phyloP scores from a whole-genome alignment of 2,329 filamentous ascomycete species.

The Emergomyces africanus region DNA sequence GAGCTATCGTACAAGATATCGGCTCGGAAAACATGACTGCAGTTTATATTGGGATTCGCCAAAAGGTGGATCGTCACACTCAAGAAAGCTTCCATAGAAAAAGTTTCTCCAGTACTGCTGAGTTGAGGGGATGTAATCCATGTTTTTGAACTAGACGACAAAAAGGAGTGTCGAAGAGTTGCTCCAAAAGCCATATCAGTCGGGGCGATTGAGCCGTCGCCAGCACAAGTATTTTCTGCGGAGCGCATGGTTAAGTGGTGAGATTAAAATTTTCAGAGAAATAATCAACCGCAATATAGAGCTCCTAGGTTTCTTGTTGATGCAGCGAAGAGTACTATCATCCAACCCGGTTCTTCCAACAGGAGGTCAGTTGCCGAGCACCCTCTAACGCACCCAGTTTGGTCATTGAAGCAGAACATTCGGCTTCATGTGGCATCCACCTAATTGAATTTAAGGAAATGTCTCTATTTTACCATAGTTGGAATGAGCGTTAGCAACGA shows the following conservation, averaged over 20 bases:
- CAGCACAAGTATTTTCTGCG: neutral
- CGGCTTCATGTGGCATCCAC: neutral
- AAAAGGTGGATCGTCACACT: conserved; percentile 39
- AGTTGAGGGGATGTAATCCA: conserved; percentile 25
- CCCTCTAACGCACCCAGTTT: neutral
- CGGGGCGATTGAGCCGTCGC: neutral
- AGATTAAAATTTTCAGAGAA: neutral
- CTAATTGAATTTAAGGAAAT: neutral
- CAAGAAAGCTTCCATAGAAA: conserved; percentile 21
- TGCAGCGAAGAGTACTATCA: neutral
- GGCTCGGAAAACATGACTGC: conserved; percentile 46
- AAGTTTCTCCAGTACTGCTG: conserved; percentile 14
- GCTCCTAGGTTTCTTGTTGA: neutral
- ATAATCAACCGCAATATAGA: neutral
- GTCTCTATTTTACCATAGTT: neutral
- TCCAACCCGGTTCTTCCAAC: neutral
- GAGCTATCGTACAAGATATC: conserved; percentile 47
- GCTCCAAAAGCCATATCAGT: conserved; percentile 9
- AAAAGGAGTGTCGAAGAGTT: conserved; percentile 16
- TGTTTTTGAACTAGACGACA: conserved; percentile 12
- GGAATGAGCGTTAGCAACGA: neutral
- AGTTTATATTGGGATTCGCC: conserved; percentile 46
- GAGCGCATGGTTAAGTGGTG: neutral
- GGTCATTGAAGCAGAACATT: neutral
- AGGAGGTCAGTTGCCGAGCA: neutral